A percentile compares a stretch with the other conserved stretches of the same genome.
These are phyloP conservation scores for Blumeriella jaapii DNA, from an alignment of 2,329 filamentous ascomycete species.

Conservation along the genomic window DNA sequence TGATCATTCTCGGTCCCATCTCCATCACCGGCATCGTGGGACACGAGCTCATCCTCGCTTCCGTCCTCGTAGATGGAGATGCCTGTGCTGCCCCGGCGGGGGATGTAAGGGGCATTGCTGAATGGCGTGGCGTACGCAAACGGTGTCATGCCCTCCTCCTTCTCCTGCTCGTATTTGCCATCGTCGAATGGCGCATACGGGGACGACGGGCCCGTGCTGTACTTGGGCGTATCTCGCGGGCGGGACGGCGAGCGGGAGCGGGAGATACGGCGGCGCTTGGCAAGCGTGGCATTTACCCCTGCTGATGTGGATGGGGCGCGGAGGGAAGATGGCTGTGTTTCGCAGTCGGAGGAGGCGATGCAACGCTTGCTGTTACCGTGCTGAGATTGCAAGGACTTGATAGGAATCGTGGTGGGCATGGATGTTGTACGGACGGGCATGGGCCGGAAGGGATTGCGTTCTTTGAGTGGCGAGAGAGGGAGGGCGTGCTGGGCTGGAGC, in stretches of 20 bases:
- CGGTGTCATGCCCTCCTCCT: conserved; percentile 39
- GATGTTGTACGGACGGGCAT: conserved; percentile 41
- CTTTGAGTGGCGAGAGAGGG: conserved; percentile 19
- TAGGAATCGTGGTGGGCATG: conserved; percentile 34
- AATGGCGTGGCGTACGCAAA: conserved; percentile 67
- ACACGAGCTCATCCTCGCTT: conserved; percentile 14
- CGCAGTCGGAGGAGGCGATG: conserved; percentile 32
- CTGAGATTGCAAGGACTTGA: conserved; percentile 26
- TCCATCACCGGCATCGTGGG: too few relatives aligned
- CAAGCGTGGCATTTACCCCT: too few relatives aligned
- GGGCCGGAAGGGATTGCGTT: conserved; percentile 31
- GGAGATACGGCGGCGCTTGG: conserved; percentile 30
- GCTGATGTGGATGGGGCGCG: conserved; percentile 5
- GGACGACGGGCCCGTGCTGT: conserved; percentile 31
- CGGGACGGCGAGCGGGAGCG: conserved; percentile 47
- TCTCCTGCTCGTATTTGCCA: neutral
- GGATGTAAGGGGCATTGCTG: conserved; percentile 43
- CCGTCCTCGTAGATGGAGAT: conserved; percentile 15
- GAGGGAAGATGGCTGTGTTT: conserved; percentile 4
- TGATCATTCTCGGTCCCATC: too few relatives aligned
- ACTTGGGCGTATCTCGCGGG: conserved; percentile 42
- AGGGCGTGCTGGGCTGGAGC: conserved; percentile 5
- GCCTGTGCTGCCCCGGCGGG: conserved; percentile 6
- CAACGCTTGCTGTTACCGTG: conserved; percentile 32
- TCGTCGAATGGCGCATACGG: conserved; percentile 21